These are phyloP conservation scores for Xylaria sp. DNA, from an alignment of 495 filamentous ascomycete species.

Conservation along the genomic window DNA sequence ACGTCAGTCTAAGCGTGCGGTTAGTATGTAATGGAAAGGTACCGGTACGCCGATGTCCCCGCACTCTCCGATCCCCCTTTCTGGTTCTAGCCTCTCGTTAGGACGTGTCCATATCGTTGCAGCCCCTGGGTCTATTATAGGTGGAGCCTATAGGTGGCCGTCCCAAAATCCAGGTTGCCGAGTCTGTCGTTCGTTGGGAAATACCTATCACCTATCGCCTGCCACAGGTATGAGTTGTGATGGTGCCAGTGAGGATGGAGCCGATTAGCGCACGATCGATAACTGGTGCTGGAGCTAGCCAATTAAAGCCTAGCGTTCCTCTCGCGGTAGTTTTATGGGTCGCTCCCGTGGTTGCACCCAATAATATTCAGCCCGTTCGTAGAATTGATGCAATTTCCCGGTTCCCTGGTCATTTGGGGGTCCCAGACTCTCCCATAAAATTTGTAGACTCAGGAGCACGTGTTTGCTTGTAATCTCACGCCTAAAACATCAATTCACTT, in stretches of 20 bases:
- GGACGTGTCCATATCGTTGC: too few species aligned
- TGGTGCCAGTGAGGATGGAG: neutral
- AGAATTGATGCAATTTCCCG: neutral
- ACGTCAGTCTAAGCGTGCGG: neutral
- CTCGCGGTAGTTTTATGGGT: neutral
- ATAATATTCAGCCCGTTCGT: neutral
- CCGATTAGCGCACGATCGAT: neutral
- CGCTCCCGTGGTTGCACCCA: neutral
- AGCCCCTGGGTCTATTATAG: too few species aligned
- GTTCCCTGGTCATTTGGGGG: neutral
- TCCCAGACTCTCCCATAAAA: neutral
- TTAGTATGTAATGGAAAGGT: neutral
- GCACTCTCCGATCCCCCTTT: neutral
- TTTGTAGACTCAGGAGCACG: neutral
- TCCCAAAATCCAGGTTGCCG: neutral
- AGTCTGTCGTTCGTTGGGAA: neutral
- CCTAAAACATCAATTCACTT: neutral
- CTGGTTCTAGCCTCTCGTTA: too few species aligned
- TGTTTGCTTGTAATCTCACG: neutral
- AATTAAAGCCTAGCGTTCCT: conserved; percentile 2
- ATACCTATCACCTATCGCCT: neutral
- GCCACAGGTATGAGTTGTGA: neutral
- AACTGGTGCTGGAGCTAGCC: neutral
- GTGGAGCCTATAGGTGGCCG: neutral
- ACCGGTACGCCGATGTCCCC: neutral